Percentiles rank a stretch among this genome's conserved stretches.
These are phyloP conservation scores for Tricholoma hemisulphureum DNA, from an alignment of 768 basidiomycete genomes.

Conservation along the genomic window DNA sequence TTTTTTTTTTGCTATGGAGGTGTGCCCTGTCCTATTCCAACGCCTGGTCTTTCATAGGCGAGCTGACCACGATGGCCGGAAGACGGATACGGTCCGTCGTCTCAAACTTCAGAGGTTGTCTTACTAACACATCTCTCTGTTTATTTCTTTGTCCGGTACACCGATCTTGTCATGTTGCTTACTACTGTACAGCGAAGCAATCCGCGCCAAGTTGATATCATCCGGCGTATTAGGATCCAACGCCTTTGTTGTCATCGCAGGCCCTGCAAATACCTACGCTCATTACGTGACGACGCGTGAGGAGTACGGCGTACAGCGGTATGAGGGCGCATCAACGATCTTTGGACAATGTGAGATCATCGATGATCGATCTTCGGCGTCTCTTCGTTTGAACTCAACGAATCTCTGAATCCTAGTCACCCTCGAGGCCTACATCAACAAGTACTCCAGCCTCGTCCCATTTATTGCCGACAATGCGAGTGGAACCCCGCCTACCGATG, in stretches of 20 bases:
- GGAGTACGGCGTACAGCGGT: slow-evolving; percentile 73
- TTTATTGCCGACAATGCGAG: slow-evolving; percentile 53
- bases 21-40: slow-evolving; percentile 10
- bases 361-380: neutral
- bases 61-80: slow-evolving; percentile 82
- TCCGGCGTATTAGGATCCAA: slow-evolving; percentile 60
- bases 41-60: slow-evolving; percentile 36
- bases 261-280: slow-evolving; percentile 79
- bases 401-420: slow-evolving; percentile 45
- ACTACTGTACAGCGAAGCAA: slow-evolving; percentile 62
- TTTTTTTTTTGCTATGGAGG: neutral
- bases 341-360: slow-evolving; percentile 63
- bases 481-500: slow-evolving; percentile 56
- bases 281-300: slow-evolving; percentile 75
- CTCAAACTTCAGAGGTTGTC: too few relatives aligned
- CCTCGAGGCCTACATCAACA: slow-evolving; percentile 78
- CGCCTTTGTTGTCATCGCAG: slow-evolving; percentile 75
- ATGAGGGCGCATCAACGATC: slow-evolving; percentile 79
- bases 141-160: slow-evolving; percentile 20
- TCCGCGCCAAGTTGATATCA: slow-evolving; percentile 64
- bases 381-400: neutral
- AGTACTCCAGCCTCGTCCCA: slow-evolving; percentile 64
- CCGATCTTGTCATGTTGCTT: slow-evolving; percentile 4
- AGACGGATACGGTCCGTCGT: slow-evolving; percentile 62
- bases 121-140: too few relatives aligned